Evolutionary conservation across 345 rosid species (phyloP).

Genomic region (Salix arbutifolia): DNA sequence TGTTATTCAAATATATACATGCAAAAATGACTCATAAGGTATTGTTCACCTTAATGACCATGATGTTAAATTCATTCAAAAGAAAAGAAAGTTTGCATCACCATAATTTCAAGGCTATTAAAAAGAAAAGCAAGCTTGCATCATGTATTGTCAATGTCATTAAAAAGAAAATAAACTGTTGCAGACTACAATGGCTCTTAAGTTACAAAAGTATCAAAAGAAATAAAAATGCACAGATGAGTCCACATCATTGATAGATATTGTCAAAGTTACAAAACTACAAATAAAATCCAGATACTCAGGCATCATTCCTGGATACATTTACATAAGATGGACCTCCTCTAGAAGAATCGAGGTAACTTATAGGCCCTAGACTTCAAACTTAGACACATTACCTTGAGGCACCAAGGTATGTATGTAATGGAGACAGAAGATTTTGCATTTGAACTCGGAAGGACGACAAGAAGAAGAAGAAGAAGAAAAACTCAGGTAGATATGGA

Average conservation of each 20-base stretch:
- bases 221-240: not conserved
- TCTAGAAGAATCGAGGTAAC: not conserved
- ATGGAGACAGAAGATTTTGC: too few relatives aligned
- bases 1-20: not conserved
- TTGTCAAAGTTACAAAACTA: not conserved
- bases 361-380: not conserved
- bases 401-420: too few relatives aligned
- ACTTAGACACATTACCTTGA: too few relatives aligned
- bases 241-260: not conserved
- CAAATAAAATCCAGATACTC: not conserved
- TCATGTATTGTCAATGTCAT: too few relatives aligned
- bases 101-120: too few relatives aligned
- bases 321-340: not conserved
- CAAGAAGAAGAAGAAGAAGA: accelerated
- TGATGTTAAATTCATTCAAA: not conserved
- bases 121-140: too few relatives aligned
- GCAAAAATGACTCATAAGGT: not conserved
- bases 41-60: too few relatives aligned
- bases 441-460: too few relatives aligned
- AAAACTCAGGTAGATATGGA: not conserved
- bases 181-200: not conserved
- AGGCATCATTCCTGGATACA: not conserved
- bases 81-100: not conserved
- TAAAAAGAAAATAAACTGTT: too few relatives aligned
- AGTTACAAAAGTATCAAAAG: not conserved